Evolutionary conservation across 495 filamentous ascomycete species (phyloP).

Genomic region (Pseudevernia furfuracea): DNA sequence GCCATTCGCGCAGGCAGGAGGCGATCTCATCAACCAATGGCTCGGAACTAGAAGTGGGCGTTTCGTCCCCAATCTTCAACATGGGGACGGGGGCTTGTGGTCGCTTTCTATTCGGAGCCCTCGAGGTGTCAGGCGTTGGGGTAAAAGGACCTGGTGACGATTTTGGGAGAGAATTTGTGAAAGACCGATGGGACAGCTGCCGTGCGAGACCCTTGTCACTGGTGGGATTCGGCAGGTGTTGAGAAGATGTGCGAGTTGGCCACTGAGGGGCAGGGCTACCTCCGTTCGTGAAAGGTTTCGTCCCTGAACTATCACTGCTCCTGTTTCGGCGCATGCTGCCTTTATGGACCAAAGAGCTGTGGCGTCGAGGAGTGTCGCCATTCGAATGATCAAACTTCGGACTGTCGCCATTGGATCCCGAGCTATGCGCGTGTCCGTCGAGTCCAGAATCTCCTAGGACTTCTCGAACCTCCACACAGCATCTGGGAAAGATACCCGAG

Average conservation of each 20-base stretch:
- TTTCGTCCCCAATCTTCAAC: conserved; percentile 96
- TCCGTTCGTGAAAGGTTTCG: conserved; percentile 5
- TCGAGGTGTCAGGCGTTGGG: conserved; percentile 30
- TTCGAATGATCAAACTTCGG: conserved; percentile 9
- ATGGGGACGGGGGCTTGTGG: conserved; percentile 91
- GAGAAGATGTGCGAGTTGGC: conserved; percentile 12
- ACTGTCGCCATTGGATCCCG: conserved; percentile 15
- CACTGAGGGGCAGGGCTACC: conserved; percentile 11
- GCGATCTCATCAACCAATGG: conserved; percentile 96
- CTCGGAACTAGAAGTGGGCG: conserved; percentile 76
- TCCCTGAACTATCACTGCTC: conserved; percentile 11
- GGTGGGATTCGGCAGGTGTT: neutral
- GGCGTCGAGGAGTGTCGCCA: conserved; percentile 6
- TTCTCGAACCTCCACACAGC: conserved; percentile 81
- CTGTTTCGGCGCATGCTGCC: conserved; percentile 13
- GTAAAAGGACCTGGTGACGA: conserved; percentile 15
- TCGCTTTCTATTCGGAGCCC: conserved; percentile 58
- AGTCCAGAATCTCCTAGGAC: conserved; percentile 55
- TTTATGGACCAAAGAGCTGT: conserved; percentile 15
- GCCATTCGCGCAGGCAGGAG: conserved; percentile 93
- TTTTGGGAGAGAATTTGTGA: conserved; percentile 18
- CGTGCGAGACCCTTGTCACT: conserved; percentile 16
- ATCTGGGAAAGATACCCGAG: conserved; percentile 89
- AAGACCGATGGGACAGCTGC: conserved; percentile 24
- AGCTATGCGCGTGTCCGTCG: conserved; percentile 26